Conservation (phyloP, 2,329 filamentous ascomycete genomes). For the Penicillium aurantiogriseum region DNA sequence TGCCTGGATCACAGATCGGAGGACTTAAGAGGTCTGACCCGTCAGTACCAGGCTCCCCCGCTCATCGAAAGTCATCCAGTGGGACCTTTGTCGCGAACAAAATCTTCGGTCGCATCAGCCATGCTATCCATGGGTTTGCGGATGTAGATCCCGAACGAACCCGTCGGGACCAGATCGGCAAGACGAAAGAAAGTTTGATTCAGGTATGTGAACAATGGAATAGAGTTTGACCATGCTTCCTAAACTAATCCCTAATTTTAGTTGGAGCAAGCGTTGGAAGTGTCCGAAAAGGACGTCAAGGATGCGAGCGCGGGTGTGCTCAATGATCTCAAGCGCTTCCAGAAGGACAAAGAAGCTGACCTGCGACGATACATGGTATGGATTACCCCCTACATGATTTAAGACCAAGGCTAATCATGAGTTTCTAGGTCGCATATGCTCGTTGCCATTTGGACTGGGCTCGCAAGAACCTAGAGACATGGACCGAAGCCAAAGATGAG, state of each 20-base stretch:
- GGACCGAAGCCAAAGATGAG: slow-evolving; percentile 85
- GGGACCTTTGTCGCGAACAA: slow-evolving; percentile 89
- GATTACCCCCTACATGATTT: neutral
- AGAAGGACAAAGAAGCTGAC: slow-evolving; percentile 93
- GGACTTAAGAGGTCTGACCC: slow-evolving; percentile 43
- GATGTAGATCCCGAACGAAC: slow-evolving; percentile 95
- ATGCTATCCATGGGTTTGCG: slow-evolving; percentile 93
- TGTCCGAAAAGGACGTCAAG: slow-evolving; percentile 86
- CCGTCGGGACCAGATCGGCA: slow-evolving; percentile 87
- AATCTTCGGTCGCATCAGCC: slow-evolving; percentile 91
- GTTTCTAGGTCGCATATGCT: slow-evolving; percentile 76
- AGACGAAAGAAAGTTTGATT: slow-evolving; percentile 82
- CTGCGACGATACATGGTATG: slow-evolving; percentile 87
- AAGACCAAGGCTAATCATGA: slow-evolving; percentile 9
- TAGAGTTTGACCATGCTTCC: neutral
- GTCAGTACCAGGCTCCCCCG: slow-evolving; percentile 37
- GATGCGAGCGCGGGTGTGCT: slow-evolving; percentile 87
- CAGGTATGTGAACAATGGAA: slow-evolving; percentile 44
- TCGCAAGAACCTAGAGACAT: slow-evolving; percentile 83
- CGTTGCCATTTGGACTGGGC: slow-evolving; percentile 94
- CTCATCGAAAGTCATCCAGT: slow-evolving; percentile 77
- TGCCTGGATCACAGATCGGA: slow-evolving; percentile 73
- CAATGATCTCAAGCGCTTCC: slow-evolving; percentile 87
- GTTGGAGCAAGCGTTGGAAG: slow-evolving; percentile 86
- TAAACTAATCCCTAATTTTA: slow-evolving; percentile 44